Evolutionary conservation across 1,284 basidiomycete species (phyloP).

Genomic region (Ceraceosorus guamensis): DNA sequence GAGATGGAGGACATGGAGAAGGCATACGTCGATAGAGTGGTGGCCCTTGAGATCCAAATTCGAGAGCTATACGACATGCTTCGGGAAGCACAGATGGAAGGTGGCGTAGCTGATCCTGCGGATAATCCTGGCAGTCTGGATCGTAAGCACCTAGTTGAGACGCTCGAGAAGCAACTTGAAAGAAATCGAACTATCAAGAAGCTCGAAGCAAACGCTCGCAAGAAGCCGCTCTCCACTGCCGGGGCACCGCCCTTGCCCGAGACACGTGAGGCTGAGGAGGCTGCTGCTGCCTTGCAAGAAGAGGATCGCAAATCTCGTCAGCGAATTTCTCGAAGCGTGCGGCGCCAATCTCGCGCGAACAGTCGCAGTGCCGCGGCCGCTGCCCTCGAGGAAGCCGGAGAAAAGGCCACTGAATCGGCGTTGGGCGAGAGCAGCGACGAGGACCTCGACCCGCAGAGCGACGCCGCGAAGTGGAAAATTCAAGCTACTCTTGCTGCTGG

Average conservation of each 20-base stretch:
- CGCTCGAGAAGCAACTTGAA: slow-evolving; percentile 47
- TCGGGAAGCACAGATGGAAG: slow-evolving; percentile 65
- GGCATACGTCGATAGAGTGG: slow-evolving; percentile 77
- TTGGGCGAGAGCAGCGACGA: slow-evolving; percentile 10
- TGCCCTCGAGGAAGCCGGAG: slow-evolving; percentile 1
- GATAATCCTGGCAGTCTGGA: slow-evolving; percentile 27
- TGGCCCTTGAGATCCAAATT: slow-evolving; percentile 82
- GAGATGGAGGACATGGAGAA: slow-evolving; percentile 73
- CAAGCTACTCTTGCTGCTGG: slow-evolving; percentile 42
- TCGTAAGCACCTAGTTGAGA: slow-evolving; percentile 56
- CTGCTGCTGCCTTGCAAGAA: neutral
- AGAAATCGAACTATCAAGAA: slow-evolving; percentile 47
- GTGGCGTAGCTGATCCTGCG: slow-evolving; percentile 12
- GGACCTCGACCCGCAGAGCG: slow-evolving; percentile 16
- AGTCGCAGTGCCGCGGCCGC: slow-evolving; percentile 1
- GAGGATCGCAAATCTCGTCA: slow-evolving; percentile 11
- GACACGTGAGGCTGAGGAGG: slow-evolving; percentile 9
- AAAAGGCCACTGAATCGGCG: slow-evolving; percentile 5
- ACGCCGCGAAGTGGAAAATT: slow-evolving; percentile 44
- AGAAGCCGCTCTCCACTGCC: slow-evolving; percentile 8
- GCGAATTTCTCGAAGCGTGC: slow-evolving; percentile 25
- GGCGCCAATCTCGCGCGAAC: slow-evolving; percentile 17
- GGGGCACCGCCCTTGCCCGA: neutral
- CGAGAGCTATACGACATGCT: slow-evolving; percentile 81
- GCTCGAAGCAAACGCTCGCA: slow-evolving; percentile 45